Evolutionary conservation across 129 eudicot genomes (phyloP), one percentile per base, ranked within the genome.

Genomic region (Artemisia tridentata): DNA sequence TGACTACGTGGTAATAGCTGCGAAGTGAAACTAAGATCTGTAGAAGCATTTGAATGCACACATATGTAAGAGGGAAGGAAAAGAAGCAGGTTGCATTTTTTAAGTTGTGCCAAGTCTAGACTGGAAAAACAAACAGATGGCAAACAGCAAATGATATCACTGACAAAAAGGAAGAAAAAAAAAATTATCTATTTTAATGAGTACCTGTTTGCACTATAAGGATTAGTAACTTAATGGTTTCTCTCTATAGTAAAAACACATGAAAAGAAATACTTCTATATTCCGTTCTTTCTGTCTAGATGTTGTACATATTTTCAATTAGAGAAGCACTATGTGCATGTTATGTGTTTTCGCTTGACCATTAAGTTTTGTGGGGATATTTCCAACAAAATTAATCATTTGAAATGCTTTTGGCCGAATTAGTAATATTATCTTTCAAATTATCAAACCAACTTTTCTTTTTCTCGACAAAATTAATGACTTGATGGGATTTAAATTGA

Each of bases 321-420:
- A 34, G 45, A 34, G 67, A 43, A 38, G 49, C 50, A 63, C 49
- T 50, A 3, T 34, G 38, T 65, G n/a, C 20, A 16, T 65, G 11
- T n/a, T 65, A 65, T 68, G 17, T 17, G 17, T 17, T 50, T 50
- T 50, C 12, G 13, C 58, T 43, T 12, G 19, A 31, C 43, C 71
- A 5, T 66, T 47, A 66, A 20, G 41, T 43, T 46, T 66, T 19
- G 14, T 49, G 72, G 77, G 31, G 68, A 63, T 63, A 7, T 3
- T 27, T 61, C 31, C 51, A 46, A 5, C 34, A 61, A 29, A 19
- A 62, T 47, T 49, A 49, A 27, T 41, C 34, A n/a, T 50, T 63
- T 51, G 51, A 63, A 63, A 38, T 49, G 71, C 15, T 73, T 73
- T 52, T 51, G 41, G 34, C 51, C 27, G 11, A 74, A 53, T 27